phyloP scores from a whole-genome alignment of 805 yeast genomes.

The Kurtzmaniella fragi region DNA sequence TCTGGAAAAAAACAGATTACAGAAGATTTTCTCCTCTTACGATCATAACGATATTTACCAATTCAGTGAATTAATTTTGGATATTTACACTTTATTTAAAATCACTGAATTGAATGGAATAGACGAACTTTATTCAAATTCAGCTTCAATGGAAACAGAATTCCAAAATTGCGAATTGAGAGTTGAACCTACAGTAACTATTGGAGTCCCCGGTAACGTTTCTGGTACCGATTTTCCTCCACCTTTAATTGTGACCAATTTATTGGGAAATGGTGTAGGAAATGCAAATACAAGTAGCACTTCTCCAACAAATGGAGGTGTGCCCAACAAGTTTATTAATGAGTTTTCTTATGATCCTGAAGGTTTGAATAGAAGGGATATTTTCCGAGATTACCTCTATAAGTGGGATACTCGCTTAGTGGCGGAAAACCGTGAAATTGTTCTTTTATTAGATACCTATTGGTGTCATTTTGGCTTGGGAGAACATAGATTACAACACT shows the following conservation, averaged over 20 bases:
- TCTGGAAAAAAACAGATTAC: conserved; percentile 10
- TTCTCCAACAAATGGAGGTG: not conserved
- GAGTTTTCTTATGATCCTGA: conserved; percentile 14
- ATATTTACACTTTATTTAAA: conserved; percentile 6
- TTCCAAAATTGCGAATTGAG: conserved; percentile 6
- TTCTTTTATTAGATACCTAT: conserved; percentile 13
- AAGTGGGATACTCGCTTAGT: conserved; percentile 12
- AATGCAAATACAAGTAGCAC: not conserved
- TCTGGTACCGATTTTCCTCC: conserved; percentile 15
- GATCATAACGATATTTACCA: conserved; percentile 14
- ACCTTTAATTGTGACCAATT: conserved; percentile 18
- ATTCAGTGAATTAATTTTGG: conserved; percentile 17
- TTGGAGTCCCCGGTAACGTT: conserved; percentile 18
- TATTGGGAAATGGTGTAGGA: conserved; percentile 1
- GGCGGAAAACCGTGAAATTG: conserved; percentile 8
- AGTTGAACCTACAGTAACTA: conserved; percentile 9
- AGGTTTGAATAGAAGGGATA: conserved; percentile 13
- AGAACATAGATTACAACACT: conserved; percentile 2
- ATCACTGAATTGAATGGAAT: conserved; percentile 6
- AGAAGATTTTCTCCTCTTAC: conserved; percentile 6
- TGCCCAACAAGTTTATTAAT: not conserved
- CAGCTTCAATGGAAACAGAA: not conserved
- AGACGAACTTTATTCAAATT: not conserved
- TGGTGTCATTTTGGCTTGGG: conserved; percentile 9
- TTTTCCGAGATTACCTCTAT: conserved; percentile 12